A percentile compares a stretch with the other conserved stretches of the same genome.
These are phyloP conservation scores for Pisolithus marmoratus DNA, from an alignment of 768 basidiomycete genomes.

Conservation along the genomic window DNA sequence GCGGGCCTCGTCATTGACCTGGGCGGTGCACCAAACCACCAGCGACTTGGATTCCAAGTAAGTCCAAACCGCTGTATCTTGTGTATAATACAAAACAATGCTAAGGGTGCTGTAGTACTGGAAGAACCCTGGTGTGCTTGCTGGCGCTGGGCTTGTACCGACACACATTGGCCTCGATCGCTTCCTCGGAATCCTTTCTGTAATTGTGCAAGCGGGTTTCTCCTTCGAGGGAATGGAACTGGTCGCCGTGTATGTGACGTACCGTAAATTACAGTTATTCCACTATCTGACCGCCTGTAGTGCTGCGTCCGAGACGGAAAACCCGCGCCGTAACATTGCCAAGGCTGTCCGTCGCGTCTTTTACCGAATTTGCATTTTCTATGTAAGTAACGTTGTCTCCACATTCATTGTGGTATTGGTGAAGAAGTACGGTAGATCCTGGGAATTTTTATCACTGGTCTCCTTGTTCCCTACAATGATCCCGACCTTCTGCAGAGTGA, in stretches of 20 bases:
- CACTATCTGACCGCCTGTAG: slow-evolving; percentile 26
- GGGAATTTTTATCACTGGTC: slow-evolving; percentile 63
- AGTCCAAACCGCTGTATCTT: slow-evolving; percentile 6
- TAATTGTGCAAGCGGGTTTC: slow-evolving; percentile 56
- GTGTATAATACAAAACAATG: no score
- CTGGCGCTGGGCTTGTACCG: slow-evolving; percentile 26
- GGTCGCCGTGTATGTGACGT: slow-evolving; percentile 52
- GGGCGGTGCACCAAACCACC: slow-evolving; percentile 67
- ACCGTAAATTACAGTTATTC: slow-evolving; percentile 8
- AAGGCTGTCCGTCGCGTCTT: slow-evolving; percentile 76
- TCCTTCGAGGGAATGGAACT: slow-evolving; percentile 77
- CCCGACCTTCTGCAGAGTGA: slow-evolving; percentile 37
- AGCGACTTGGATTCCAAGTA: slow-evolving; percentile 65
- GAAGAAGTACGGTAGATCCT: slow-evolving; percentile 42
- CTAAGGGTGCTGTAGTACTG: slow-evolving; percentile 41
- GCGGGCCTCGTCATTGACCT: slow-evolving; percentile 65
- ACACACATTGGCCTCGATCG: slow-evolving; percentile 31
- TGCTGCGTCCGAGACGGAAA: slow-evolving; percentile 73
- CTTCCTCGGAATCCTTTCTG: slow-evolving; percentile 36
- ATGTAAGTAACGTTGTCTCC: slow-evolving; percentile 34
- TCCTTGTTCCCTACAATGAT: slow-evolving; percentile 71
- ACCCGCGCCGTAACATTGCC: slow-evolving; percentile 70
- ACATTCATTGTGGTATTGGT: not conserved
- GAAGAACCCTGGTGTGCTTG: slow-evolving; percentile 58
- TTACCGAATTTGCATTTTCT: slow-evolving; percentile 76